These are phyloP conservation scores for Nasturtium officinale DNA, from an alignment of 345 rosid genomes.

Conservation along the genomic window DNA sequence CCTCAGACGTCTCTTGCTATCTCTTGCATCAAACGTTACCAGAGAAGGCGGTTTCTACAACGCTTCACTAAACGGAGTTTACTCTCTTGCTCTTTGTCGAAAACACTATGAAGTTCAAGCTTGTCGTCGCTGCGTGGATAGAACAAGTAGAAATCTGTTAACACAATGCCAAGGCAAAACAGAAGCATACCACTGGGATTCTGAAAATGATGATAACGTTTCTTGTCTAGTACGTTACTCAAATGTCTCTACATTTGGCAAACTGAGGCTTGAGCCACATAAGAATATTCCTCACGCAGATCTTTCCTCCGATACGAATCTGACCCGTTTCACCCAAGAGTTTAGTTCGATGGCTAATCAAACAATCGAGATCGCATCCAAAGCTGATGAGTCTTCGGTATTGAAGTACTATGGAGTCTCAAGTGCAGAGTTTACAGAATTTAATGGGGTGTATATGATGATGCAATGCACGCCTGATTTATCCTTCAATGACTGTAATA, in stretches of 20 bases:
- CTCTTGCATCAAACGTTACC: conserved; percentile 42
- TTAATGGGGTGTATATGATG: conserved; percentile 41
- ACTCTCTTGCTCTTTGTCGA: conserved; percentile 49
- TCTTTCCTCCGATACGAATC: conserved; percentile 3
- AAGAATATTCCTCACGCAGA: conserved; percentile 1
- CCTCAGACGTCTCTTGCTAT: conserved; percentile 35
- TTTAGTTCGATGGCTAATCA: conserved; percentile 38
- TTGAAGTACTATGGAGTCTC: conserved; percentile 49
- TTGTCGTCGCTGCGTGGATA: conserved; percentile 44
- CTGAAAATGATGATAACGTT: conserved; percentile 14
- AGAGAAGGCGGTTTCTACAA: conserved; percentile 42
- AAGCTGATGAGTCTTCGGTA: conserved; percentile 38
- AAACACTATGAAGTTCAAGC: conserved; percentile 33
- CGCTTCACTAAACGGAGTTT: conserved; percentile 44
- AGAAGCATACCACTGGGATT: conserved; percentile 43
- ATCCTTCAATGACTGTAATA: conserved; percentile 41
- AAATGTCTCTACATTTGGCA: conserved; percentile 35
- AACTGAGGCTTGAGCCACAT: conserved; percentile 32
- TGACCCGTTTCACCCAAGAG: conserved; percentile 36
- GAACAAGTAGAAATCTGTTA: conserved; percentile 13
- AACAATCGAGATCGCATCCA: conserved; percentile 36
- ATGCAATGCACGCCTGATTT: conserved; percentile 68
- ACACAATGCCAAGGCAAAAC: conserved; percentile 46
- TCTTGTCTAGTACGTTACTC: conserved; percentile 52
- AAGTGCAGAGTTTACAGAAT: conserved; percentile 29